phyloP scores from a whole-genome alignment of 225 moss, liverwort and hornwort species.

The Bryoerythrophyllum caledonicum region DNA sequence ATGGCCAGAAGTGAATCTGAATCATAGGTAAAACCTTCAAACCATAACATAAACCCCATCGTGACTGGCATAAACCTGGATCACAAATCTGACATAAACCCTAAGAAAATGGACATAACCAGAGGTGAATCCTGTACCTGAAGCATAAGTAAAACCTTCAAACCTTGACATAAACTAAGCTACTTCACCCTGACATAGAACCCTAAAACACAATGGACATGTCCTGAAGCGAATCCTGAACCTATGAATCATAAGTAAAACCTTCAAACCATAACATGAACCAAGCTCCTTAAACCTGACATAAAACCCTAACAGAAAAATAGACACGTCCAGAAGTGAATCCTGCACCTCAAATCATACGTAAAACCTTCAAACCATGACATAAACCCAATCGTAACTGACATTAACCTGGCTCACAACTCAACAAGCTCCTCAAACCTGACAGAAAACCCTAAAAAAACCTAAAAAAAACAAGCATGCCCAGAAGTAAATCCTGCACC shows the following conservation, averaged over 20 bases:
- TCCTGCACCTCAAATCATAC: no score
- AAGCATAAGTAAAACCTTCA: no score
- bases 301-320: background rate
- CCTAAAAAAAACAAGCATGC: background rate
- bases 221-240: no score
- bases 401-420: background rate
- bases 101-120: no score
- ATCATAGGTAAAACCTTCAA: background rate
- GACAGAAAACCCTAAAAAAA: background rate
- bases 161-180: background rate
- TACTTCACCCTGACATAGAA: no score
- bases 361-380: background rate
- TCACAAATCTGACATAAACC: no score
- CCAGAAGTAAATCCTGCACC: no score
- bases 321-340: background rate
- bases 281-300: background rate
- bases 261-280: constrained; percentile 15
- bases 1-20: background rate
- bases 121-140: no score
- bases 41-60: constrained; percentile 22
- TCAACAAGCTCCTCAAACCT: background rate
- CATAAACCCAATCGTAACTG: constrained; percentile 20
- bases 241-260: no score
- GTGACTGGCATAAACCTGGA: no score
- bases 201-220: no score